Evolutionary conservation across 2,329 filamentous ascomycete genomes (phyloP).

Genomic region (Botryotinia globosa): DNA sequence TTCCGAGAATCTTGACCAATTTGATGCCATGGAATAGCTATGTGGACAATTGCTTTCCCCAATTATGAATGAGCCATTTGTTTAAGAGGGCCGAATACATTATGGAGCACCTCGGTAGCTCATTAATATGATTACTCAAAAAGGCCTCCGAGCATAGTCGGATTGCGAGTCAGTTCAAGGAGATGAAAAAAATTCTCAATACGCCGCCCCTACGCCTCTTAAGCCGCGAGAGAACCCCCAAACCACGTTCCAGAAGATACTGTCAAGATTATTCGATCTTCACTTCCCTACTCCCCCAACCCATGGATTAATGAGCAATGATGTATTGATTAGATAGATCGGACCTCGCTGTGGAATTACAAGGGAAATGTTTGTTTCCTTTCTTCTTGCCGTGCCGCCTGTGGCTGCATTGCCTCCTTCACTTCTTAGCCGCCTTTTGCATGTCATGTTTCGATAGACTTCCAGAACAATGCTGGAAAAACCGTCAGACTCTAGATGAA

Average conservation of each 20-base stretch:
- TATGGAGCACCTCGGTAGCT: too few species aligned
- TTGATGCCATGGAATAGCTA: background rate
- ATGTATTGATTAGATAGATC: background rate
- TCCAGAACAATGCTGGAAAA: background rate
- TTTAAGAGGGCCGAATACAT: background rate
- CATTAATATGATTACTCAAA: background rate
- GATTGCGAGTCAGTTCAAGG: accelerated
- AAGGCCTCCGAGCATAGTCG: accelerated
- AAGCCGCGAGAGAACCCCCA: background rate
- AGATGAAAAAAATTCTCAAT: accelerated
- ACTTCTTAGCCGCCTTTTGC: background rate
- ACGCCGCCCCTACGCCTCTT: background rate
- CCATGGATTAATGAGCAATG: background rate
- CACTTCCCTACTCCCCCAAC: background rate
- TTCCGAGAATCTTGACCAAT: background rate
- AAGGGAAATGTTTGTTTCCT: background rate
- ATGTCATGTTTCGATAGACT: background rate
- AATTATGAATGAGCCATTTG: background rate
- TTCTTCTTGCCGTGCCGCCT: background rate
- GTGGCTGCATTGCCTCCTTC: background rate
- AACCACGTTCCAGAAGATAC: background rate
- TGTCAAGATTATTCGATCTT: background rate
- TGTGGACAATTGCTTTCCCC: background rate
- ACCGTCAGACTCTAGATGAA: background rate
- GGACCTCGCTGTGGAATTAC: background rate